These are phyloP conservation scores for Saturnispora sekii DNA, from an alignment of 805 yeast genomes.

Conservation along the genomic window DNA sequence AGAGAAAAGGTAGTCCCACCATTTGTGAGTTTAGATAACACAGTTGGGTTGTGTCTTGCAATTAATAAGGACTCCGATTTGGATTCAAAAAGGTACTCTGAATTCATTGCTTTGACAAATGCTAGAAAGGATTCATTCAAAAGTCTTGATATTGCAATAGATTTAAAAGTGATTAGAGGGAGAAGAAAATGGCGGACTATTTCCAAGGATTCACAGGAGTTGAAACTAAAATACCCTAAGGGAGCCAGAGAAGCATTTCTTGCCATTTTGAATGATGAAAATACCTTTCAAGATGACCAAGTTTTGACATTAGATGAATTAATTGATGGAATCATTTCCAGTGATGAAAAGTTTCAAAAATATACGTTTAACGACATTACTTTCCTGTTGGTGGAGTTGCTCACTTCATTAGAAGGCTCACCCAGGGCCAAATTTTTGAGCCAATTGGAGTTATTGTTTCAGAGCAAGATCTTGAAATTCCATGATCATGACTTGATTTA, in stretches of 20 bases:
- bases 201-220: not conserved
- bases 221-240: constrained; percentile 5
- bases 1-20: too few relatives aligned
- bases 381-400: constrained; percentile 6
- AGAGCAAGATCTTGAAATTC: constrained; percentile 9
- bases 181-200: not conserved
- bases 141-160: not conserved
- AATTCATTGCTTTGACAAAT: too few relatives aligned
- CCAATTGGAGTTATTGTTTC: constrained; percentile 6
- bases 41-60: too few relatives aligned
- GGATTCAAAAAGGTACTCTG: too few relatives aligned
- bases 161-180: not conserved
- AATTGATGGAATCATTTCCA: not conserved
- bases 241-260: constrained; percentile 2
- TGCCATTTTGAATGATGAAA: not conserved
- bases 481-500: constrained; percentile 9
- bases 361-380: constrained; percentile 9
- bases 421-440: not conserved
- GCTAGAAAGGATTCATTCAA: not conserved
- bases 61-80: too few relatives aligned
- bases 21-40: too few relatives aligned
- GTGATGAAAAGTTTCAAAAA: constrained; percentile 5
- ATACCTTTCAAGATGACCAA: not conserved
- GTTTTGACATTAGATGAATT: not conserved
- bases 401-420: not conserved